Percentiles rank a stretch among this genome's conserved stretches.
Evolutionary conservation across 2,329 filamentous ascomycete genomes (phyloP).

Genomic region (Exophiala sp.): DNA sequence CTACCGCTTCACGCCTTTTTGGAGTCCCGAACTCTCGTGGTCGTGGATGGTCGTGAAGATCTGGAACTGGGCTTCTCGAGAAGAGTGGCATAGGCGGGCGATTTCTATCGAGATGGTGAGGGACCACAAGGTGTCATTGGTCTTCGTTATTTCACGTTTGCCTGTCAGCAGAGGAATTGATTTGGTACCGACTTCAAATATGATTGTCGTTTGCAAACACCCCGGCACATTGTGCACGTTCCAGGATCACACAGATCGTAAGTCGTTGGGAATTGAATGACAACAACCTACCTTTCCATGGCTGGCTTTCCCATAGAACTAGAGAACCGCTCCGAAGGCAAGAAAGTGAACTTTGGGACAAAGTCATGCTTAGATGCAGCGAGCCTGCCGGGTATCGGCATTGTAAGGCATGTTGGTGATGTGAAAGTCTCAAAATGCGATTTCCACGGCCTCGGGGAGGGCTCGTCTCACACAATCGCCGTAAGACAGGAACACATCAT

Average conservation of each 20-base stretch:
- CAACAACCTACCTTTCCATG: not conserved
- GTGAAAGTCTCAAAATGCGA: not conserved
- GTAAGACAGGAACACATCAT: not conserved
- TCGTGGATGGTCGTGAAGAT: conserved; percentile 1
- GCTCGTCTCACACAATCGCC: not conserved
- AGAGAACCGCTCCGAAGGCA: not conserved
- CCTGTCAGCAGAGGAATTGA: not conserved
- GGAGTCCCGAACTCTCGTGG: conserved; percentile 1
- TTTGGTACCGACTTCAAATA: conserved; percentile 15
- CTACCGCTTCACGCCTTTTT: conserved; percentile 4
- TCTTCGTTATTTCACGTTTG: not conserved
- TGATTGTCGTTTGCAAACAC: conserved; percentile 7
- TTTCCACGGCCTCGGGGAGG: not conserved
- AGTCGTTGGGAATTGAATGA: conserved; percentile 2
- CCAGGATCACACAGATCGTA: not conserved
- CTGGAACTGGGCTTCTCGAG: not conserved
- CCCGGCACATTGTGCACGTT: not conserved
- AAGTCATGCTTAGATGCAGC: not conserved
- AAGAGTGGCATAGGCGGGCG: conserved; percentile 4
- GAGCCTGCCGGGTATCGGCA: conserved; percentile 3
- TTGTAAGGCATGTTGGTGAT: not conserved
- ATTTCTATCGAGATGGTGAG: conserved; percentile 17
- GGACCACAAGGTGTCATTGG: conserved; percentile 17
- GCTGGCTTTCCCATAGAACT: not conserved
- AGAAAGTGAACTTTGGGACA: not conserved